These are phyloP conservation scores for Hypoxylon rickii DNA, from an alignment of 495 filamentous ascomycete species.

Conservation along the genomic window DNA sequence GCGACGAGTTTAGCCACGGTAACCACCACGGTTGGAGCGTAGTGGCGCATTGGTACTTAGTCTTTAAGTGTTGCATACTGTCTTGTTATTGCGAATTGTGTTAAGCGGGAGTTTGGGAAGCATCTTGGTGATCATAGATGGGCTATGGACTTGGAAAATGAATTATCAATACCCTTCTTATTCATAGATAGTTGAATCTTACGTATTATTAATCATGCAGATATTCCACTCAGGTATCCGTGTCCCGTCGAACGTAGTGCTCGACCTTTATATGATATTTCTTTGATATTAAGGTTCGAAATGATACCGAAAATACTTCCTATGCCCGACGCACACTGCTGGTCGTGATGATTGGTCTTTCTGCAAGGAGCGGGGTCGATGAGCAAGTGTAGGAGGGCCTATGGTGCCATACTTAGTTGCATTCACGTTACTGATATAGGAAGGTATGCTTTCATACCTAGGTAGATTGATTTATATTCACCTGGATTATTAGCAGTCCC, in stretches of 20 bases:
- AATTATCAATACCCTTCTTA: conserved; percentile 24
- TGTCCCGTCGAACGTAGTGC: too few species aligned
- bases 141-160: not conserved
- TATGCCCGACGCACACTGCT: conserved; percentile 20
- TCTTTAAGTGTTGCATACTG: too few species aligned
- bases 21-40: conserved; percentile 6
- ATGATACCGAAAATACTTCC: conserved; percentile 12
- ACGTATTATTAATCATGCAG: conserved; percentile 13
- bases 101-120: conserved; percentile 15
- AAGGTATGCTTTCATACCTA: conserved; percentile 4
- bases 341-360: conserved; percentile 2
- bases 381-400: conserved; percentile 1
- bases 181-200: conserved; percentile 5
- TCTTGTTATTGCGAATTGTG: too few species aligned
- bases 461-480: not conserved
- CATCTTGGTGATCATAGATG: conserved; percentile 1
- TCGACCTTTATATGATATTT: too few species aligned
- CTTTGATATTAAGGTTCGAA: too few species aligned
- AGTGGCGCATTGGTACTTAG: too few species aligned
- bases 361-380: conserved; percentile 19
- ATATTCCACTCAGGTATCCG: not conserved
- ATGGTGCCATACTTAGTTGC: conserved; percentile 21
- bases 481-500: not conserved
- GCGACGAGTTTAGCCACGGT: conserved; percentile 16
- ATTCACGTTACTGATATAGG: conserved; percentile 20